Conservation (phyloP, 2,329 filamentous ascomycete species). For the Fusarium paranaense region DNA sequence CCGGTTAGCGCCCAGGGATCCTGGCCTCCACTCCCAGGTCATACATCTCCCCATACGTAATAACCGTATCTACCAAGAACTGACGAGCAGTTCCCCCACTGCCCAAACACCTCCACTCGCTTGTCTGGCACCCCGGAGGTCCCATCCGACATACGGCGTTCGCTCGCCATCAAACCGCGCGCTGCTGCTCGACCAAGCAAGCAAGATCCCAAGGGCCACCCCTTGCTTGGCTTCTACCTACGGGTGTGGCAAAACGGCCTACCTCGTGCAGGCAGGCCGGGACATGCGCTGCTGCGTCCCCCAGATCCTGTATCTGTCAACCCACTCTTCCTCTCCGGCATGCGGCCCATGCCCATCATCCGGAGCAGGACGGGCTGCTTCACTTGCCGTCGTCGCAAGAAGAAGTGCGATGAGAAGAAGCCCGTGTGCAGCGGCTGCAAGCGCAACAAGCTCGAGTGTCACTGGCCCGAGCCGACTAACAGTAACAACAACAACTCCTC, state of each 20-base stretch:
- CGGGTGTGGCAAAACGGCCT: not conserved
- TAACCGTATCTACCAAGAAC: slow-evolving; percentile 9
- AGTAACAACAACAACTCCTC: slow-evolving; percentile 27
- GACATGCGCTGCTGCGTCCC: not conserved
- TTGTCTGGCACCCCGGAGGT: slow-evolving; percentile 33
- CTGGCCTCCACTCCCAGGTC: not conserved
- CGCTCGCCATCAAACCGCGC: slow-evolving; percentile 18
- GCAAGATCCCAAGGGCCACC: not conserved
- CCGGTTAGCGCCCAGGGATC: not conserved
- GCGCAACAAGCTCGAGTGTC: slow-evolving; percentile 64
- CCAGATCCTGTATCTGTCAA: not conserved
- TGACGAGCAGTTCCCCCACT: slow-evolving; percentile 35
- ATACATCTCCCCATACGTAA: not conserved
- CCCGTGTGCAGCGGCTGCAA: slow-evolving; percentile 66
- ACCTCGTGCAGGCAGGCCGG: not conserved
- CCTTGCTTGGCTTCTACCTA: not conserved
- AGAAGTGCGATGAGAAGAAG: slow-evolving; percentile 65
- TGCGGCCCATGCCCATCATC: slow-evolving; percentile 51
- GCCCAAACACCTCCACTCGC: slow-evolving; percentile 35
- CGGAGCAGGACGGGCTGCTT: slow-evolving; percentile 57
- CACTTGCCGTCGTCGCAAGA: slow-evolving; percentile 64
- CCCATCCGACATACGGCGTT: slow-evolving; percentile 31
- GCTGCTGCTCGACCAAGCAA: not conserved
- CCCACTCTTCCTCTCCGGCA: slow-evolving; percentile 22
- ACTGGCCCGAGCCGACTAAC: slow-evolving; percentile 53